phyloP scores from a whole-genome alignment of 2,329 filamentous ascomycete genomes.

The Chaetomium sp. region DNA sequence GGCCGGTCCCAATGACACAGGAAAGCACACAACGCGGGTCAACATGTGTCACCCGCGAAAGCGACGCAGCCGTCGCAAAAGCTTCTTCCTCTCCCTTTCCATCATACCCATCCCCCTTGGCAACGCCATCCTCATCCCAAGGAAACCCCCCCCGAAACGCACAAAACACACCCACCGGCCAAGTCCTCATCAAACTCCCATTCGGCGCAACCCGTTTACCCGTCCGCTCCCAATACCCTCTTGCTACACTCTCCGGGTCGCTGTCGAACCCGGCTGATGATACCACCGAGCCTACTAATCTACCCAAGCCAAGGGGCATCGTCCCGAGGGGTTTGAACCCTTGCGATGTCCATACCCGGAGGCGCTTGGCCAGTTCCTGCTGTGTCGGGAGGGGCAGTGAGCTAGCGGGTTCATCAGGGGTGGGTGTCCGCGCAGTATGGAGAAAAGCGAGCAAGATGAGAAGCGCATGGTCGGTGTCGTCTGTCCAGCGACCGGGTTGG shows the following conservation, averaged over 20 bases:
- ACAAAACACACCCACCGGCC: slow-evolving; percentile 44
- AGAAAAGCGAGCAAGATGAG: slow-evolving; percentile 43
- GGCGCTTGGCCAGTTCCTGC: slow-evolving; percentile 37
- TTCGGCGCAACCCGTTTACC: slow-evolving; percentile 40
- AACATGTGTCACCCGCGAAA: slow-evolving; percentile 42
- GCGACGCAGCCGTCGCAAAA: slow-evolving; percentile 36
- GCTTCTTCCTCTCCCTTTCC: slow-evolving; percentile 36
- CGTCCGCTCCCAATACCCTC: slow-evolving; percentile 35
- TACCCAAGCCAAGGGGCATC: slow-evolving; percentile 42
- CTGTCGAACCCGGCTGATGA: slow-evolving; percentile 32
- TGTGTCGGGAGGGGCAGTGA: slow-evolving; percentile 20
- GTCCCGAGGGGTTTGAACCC: slow-evolving; percentile 42
- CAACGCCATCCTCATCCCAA: no score
- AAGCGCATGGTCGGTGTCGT: slow-evolving; percentile 49
- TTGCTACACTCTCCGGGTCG: slow-evolving; percentile 35
- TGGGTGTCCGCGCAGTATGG: slow-evolving; percentile 26
- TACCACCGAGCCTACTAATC: slow-evolving; percentile 41
- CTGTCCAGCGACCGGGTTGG: slow-evolving; percentile 42
- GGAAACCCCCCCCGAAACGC: slow-evolving; percentile 26
- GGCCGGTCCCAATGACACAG: slow-evolving; percentile 40
- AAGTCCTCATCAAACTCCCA: slow-evolving; percentile 47
- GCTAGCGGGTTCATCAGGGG: neutral
- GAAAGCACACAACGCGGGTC: slow-evolving; percentile 46
- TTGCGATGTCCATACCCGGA: slow-evolving; percentile 41
- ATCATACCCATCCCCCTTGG: no score